Evolutionary conservation across 257 asterid genomes (phyloP).

Genomic region (Echium plantagineum): DNA sequence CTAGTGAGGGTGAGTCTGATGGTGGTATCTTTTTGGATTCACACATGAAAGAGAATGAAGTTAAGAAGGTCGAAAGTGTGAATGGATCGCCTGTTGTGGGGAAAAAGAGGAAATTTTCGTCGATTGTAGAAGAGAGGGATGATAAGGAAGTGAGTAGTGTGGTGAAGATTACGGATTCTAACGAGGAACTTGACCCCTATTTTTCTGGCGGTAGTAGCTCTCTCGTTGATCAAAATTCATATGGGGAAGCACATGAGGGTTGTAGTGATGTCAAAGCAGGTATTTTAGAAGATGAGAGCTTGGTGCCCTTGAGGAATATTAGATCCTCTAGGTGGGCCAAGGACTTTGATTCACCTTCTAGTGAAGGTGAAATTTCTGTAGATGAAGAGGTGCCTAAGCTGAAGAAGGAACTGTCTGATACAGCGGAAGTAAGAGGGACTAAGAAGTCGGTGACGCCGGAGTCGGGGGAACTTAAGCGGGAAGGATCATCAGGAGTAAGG

Average conservation of each 20-base stretch:
- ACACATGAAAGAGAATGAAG: slow-evolving; percentile 21
- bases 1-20: slow-evolving; percentile 74
- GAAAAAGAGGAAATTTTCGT: slow-evolving; percentile 68
- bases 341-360: slow-evolving; percentile 59
- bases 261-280: slow-evolving; percentile 15
- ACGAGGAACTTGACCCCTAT: slow-evolving; percentile 9
- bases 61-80: slow-evolving; percentile 28
- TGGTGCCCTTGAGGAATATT: slow-evolving; percentile 38
- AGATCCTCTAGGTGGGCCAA: slow-evolving; percentile 79
- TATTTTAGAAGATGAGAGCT: slow-evolving; percentile 32
- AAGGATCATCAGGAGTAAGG: slow-evolving; percentile 37
- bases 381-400: slow-evolving; percentile 27
- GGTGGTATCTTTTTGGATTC: slow-evolving; percentile 37
- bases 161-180: slow-evolving; percentile 24
- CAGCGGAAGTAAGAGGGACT: slow-evolving; percentile 29
- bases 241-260: slow-evolving; percentile 19
- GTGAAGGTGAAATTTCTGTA: slow-evolving; percentile 61
- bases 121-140: slow-evolving; percentile 80
- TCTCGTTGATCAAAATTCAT: slow-evolving; percentile 21
- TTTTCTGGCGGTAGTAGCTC: slow-evolving; percentile 15
- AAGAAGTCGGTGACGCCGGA: slow-evolving; percentile 48
- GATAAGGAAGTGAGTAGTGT: slow-evolving; percentile 30
- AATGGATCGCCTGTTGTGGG: slow-evolving; percentile 21
- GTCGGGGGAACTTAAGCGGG: slow-evolving; percentile 43
- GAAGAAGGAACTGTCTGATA: slow-evolving; percentile 28